Evolutionary conservation across 2,329 filamentous ascomycete species (phyloP).

Genomic region (Aspergillus sp.): DNA sequence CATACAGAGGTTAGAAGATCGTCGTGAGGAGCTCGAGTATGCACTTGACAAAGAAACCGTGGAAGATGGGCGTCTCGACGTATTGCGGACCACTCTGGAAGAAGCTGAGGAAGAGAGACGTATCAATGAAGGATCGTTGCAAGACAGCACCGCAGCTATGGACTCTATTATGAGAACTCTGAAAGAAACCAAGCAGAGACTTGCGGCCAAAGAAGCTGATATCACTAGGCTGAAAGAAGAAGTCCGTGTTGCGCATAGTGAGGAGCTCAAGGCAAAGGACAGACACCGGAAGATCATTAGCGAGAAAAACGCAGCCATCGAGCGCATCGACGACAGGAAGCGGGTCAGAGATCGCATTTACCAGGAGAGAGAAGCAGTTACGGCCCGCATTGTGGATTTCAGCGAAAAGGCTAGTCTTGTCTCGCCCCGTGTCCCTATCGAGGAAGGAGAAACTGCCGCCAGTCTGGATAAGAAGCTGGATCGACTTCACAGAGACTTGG

Average conservation of each 20-base stretch:
- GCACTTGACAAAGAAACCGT: conserved; percentile 57
- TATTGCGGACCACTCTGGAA: conserved; percentile 57
- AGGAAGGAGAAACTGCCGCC: conserved; percentile 60
- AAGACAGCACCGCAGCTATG: conserved; percentile 48
- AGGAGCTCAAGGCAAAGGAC: conserved; percentile 49
- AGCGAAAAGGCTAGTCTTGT: conserved; percentile 54
- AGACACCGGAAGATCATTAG: conserved; percentile 54
- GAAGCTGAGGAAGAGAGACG: conserved; percentile 52
- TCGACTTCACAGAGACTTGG: conserved; percentile 58
- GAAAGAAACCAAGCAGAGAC: conserved; percentile 34
- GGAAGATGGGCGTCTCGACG: conserved; percentile 64
- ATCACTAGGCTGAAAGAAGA: conserved; percentile 39
- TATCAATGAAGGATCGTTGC: conserved; percentile 43
- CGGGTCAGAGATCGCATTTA: conserved; percentile 47
- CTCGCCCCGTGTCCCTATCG: conserved; percentile 59
- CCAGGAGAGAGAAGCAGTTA: conserved; percentile 48
- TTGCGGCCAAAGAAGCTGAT: conserved; percentile 31
- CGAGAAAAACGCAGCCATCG: conserved; percentile 62
- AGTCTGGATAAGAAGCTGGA: conserved; percentile 49
- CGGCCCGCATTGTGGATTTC: conserved; percentile 52
- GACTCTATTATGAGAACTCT: conserved; percentile 41
- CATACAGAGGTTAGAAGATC: conserved; percentile 60
- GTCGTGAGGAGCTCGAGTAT: conserved; percentile 64
- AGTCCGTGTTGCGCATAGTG: conserved; percentile 56
- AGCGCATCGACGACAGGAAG: conserved; percentile 50